Conservation (phyloP, 371 early-diverging fungal species). For the Syncephalastrum contaminatum region DNA sequence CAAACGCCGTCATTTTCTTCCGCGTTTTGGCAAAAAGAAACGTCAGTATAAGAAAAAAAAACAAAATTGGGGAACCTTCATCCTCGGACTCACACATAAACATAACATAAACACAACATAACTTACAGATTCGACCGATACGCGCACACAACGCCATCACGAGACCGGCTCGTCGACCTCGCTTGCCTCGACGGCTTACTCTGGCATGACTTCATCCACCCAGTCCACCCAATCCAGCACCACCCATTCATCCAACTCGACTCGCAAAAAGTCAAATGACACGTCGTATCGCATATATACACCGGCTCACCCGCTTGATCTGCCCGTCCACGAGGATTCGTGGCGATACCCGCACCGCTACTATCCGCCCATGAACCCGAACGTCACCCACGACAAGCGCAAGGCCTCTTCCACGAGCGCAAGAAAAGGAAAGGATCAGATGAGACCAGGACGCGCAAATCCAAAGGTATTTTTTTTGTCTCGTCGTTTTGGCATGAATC, state of each 20-base stretch:
- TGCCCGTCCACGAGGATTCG: conserved; percentile 7
- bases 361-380: neutral
- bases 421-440: no score
- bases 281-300: conserved; percentile 11
- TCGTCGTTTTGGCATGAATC: no score
- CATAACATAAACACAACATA: neutral
- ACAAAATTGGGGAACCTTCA: neutral
- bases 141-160: neutral
- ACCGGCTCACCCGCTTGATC: conserved; percentile 9
- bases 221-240: conserved; percentile 5
- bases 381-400: no score
- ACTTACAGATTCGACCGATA: neutral
- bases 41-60: conserved; percentile 20
- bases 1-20: conserved; percentile 15
- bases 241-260: conserved; percentile 3
- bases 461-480: no score
- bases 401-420: no score
- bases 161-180: conserved; percentile 5
- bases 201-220: conserved; percentile 10
- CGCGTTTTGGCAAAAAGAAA: conserved; percentile 40
- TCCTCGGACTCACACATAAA: neutral
- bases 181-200: neutral
- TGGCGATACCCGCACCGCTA: conserved; percentile 1
- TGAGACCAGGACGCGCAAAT: no score
- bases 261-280: conserved; percentile 31